A percentile compares a stretch with the other conserved stretches of the same genome.
Evolutionary conservation across 2,329 filamentous ascomycete genomes (phyloP).

Genomic region (Scedosporium boydii): DNA sequence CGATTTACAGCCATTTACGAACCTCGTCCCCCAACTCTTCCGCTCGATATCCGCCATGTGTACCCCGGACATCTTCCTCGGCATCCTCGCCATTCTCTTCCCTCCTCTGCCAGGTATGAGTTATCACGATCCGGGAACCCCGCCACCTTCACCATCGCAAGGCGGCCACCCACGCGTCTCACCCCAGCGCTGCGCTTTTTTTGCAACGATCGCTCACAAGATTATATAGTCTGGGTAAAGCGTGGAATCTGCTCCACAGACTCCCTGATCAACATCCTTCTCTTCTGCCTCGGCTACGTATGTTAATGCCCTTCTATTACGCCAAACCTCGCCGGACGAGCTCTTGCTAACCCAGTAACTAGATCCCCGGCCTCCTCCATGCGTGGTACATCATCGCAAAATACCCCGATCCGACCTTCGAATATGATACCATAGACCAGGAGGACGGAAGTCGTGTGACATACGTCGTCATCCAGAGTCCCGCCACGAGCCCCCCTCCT

Average conservation of each 20-base stretch:
- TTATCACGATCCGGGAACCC: not conserved
- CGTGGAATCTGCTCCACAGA: slow-evolving; percentile 85
- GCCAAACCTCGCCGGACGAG: not conserved
- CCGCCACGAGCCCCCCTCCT: slow-evolving; percentile 22
- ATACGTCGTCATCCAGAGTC: slow-evolving; percentile 65
- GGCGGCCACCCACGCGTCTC: slow-evolving; percentile 4
- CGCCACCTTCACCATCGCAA: not conserved
- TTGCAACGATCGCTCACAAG: slow-evolving; percentile 13
- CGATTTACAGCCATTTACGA: not conserved
- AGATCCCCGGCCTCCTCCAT: slow-evolving; percentile 81
- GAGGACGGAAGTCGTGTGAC: slow-evolving; percentile 54
- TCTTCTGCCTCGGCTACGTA: slow-evolving; percentile 65
- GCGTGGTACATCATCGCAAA: slow-evolving; percentile 97
- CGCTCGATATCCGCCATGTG: slow-evolving; percentile 8
- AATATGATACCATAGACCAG: slow-evolving; percentile 58
- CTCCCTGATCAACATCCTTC: slow-evolving; percentile 88
- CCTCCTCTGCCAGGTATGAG: slow-evolving; percentile 54
- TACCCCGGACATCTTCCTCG: slow-evolving; percentile 51
- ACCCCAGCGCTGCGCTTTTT: not conserved
- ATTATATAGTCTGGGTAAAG: slow-evolving; percentile 80
- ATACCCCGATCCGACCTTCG: slow-evolving; percentile 65
- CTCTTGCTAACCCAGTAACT: not conserved
- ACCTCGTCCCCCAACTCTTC: not conserved
- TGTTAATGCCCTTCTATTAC: slow-evolving; percentile 14
- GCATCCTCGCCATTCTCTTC: slow-evolving; percentile 54